Evolutionary conservation across 495 filamentous ascomycete genomes (phyloP), one percentile per base, ranked within the genome.

Genomic region (Penicillium maclennaniae): DNA sequence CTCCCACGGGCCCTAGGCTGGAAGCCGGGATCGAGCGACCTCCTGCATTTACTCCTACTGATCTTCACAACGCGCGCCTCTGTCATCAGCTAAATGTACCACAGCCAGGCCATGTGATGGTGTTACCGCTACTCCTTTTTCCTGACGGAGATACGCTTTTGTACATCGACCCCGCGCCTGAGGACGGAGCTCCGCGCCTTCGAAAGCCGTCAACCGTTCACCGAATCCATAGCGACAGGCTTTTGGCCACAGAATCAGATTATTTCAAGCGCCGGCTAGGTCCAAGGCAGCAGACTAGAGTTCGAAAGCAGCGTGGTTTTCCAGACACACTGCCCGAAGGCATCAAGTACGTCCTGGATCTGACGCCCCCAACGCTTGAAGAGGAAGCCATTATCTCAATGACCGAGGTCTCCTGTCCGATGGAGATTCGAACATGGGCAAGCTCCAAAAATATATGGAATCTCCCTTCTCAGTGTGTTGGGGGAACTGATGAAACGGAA

Each of bases 271-370:
- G 65, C n/a, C 65, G 78, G 19, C 75, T 85, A 12, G 65, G 59
- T 16, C 76, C 77, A 4, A 57, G 66, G 21, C 49, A 60, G 1
- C 66, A 72, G 7, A 47, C 45, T 5, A 58, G 61, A 6, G 55
- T 61, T 12, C 56, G 54, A 19, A 69, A 65, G 25, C 69, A 65
- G 41, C 73, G 71, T 20, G 61, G 63, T 0, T 59, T 73, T 8
- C 43, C 49, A 6, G 56, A 62, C 3, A 43, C 45, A 8, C 59
- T 79, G n/a, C 74, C 73, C 0, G 40, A 52, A 0, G 71, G 71
- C 1, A 67, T 84, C 58, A 75, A 78, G 44, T 86, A 77, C 53
- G 63, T 86, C 15, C 58, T 87, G 48, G 85, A 87, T 55, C 71
- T 87, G 16, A 86, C 83, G 1, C 83, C 83, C 15, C 79, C 80